Evolutionary conservation across 345 rosid species (phyloP).

Genomic region (Citrus sp.): DNA sequence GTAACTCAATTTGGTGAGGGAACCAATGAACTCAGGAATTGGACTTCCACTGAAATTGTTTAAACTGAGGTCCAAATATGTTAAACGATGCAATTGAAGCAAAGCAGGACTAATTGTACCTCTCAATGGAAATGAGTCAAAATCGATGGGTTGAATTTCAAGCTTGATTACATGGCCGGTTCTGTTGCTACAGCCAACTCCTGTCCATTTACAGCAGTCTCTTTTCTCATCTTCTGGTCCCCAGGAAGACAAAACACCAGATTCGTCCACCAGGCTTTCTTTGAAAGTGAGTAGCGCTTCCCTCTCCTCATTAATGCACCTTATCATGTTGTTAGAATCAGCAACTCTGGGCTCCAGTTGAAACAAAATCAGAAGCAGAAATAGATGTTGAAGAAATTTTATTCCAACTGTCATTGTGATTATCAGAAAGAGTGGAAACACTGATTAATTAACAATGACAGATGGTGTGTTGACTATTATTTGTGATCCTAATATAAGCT

Average conservation of each 20-base stretch:
- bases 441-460: background rate
- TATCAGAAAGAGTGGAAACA: background rate
- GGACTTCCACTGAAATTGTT: background rate
- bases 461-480: background rate
- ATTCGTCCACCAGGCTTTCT: background rate
- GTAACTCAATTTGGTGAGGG: background rate
- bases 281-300: background rate
- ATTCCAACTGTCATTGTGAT: background rate
- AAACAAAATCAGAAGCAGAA: background rate
- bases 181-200: constrained; percentile 14
- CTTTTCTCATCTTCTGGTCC: background rate
- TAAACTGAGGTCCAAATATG: background rate
- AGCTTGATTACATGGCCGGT: constrained; percentile 11
- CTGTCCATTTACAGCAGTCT: constrained; percentile 23
- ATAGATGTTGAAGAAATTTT: background rate
- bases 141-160: constrained; percentile 6
- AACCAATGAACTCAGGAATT: constrained; percentile 3
- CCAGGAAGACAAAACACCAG: background rate
- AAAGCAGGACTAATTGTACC: background rate
- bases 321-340: background rate
- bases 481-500: background rate
- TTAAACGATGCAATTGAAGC: background rate
- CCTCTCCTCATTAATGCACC: background rate
- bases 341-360: background rate
- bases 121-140: background rate